Evolutionary conservation across 2,329 filamentous ascomycete genomes (phyloP).

Genomic region (Apiospora sp.): DNA sequence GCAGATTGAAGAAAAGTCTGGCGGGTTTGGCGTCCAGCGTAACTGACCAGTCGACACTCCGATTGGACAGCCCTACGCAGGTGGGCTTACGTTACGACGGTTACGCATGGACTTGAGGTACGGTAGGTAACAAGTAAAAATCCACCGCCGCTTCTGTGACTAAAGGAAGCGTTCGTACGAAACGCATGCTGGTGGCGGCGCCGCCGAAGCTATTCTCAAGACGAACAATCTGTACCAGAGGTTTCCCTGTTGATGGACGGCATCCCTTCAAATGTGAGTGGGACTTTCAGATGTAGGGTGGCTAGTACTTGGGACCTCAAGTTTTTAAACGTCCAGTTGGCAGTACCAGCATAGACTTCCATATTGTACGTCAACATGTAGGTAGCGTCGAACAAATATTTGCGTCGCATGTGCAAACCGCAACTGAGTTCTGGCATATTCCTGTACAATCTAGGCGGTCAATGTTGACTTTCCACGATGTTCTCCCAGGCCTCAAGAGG

Average conservation of each 20-base stretch:
- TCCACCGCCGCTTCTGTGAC: neutral
- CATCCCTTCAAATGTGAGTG: too few relatives aligned
- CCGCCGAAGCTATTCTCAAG: neutral
- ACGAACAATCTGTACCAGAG: neutral
- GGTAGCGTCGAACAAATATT: neutral
- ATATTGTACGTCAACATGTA: neutral
- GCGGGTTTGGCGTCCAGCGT: neutral
- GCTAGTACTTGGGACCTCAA: neutral
- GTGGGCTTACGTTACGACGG: conserved; percentile 12
- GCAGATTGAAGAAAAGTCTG: neutral
- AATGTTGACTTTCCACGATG: neutral
- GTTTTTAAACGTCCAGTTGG: neutral
- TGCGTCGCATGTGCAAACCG: neutral
- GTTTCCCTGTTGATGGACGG: too few relatives aligned
- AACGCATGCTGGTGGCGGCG: neutral
- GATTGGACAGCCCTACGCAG: conserved; percentile 21
- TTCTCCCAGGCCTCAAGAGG: neutral
- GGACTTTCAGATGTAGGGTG: neutral
- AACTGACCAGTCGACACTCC: neutral
- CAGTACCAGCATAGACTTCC: neutral
- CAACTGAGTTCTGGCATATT: neutral
- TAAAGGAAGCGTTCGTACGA: neutral
- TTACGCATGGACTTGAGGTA: neutral
- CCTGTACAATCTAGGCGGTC: neutral
- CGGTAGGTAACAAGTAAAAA: neutral